Conservation (phyloP, 768 basidiomycete species). For the Psilocybe subaeruginosa region DNA sequence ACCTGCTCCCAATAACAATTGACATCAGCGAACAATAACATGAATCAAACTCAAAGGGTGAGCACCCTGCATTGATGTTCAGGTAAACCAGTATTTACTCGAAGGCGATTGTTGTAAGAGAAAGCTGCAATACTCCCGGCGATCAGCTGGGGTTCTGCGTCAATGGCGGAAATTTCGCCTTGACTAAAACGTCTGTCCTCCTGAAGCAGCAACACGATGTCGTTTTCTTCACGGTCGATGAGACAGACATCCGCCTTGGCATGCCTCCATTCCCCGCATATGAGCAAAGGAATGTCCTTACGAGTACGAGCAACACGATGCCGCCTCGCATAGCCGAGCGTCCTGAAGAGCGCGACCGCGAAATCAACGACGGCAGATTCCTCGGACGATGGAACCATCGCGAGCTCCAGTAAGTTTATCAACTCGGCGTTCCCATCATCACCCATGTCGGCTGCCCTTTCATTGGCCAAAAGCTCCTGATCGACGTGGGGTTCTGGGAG, state of each 20-base stretch:
- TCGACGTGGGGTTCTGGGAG: slow-evolving; percentile 29
- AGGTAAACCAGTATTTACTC: too few relatives aligned
- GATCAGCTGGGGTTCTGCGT: slow-evolving; percentile 26
- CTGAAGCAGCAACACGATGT: slow-evolving; percentile 30
- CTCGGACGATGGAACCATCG: slow-evolving; percentile 19
- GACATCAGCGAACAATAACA: too few relatives aligned
- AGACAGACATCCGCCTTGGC: slow-evolving; percentile 35
- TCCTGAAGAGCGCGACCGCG: slow-evolving; percentile 27
- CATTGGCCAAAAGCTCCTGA: slow-evolving; percentile 25
- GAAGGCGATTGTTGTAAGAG: slow-evolving; percentile 18
- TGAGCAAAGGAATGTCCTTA: slow-evolving; percentile 26
- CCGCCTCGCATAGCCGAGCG: slow-evolving; percentile 25
- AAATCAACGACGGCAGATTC: slow-evolving; percentile 34
- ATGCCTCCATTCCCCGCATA: slow-evolving; percentile 28
- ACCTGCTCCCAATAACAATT: too few relatives aligned
- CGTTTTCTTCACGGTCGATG: slow-evolving; percentile 20
- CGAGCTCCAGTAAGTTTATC: slow-evolving; percentile 27
- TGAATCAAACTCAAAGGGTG: too few relatives aligned
- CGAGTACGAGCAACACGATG: slow-evolving; percentile 23
- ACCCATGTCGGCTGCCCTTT: slow-evolving; percentile 19
- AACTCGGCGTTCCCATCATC: slow-evolving; percentile 7
- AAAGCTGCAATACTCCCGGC: slow-evolving; percentile 28
- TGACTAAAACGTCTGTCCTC: slow-evolving; percentile 21
- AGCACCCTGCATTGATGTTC: too few relatives aligned
- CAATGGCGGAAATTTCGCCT: neutral